Base-by-base conservation (phyloP, 306 rosid genomes). In the Carpinus viminea region DNA sequence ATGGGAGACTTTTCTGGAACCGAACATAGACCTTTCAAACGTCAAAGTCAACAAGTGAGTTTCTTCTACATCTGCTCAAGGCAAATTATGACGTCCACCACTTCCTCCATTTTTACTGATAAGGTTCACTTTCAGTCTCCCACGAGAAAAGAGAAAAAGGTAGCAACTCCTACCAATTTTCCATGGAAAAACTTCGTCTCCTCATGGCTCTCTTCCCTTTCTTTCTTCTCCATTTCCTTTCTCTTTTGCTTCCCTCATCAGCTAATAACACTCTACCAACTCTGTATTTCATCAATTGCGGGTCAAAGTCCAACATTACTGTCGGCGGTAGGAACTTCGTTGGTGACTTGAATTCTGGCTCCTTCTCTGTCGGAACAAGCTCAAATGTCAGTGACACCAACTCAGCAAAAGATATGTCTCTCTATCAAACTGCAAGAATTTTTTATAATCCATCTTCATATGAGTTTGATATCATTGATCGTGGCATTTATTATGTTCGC, bases 221-320 rank as follows among this genome's bases (percentile, higher is more conserved):
- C 34, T n/a, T 12, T 56, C 70, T 82, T 77, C 26, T 69, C 45
- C 64, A 20, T 61, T 82, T 74, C 34, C 61, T 41, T 36, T 80
- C 36, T 60, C 78, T 87, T 74, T 76, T 84, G 69, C 84, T 70
- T 0, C 53, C 68, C 43, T 86, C 83, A 70, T 80, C 69, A 13
- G 82, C 80, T 2, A 3, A 9, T 12, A 80, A 78, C 53, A 18
- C 5, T n/a, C 1, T 0, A 1, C 86, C 74, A 2, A 41, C 21
- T 0, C 62, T 61, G 56, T 83, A 88, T 74, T 86, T 85, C 54
- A 76, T 86, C 77, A 90, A 77, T 15, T 85, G 92, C 34, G 94
- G 91, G 0, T 85, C 91, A 0, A 45, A 65, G 0, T n/a, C 0
- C 55, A 8, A 21, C 15, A 68, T 36, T 0, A 24, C 2, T 0